Base-by-base conservation (phyloP, 768 basidiomycete genomes). In the Boletus eberwhitei region DNA sequence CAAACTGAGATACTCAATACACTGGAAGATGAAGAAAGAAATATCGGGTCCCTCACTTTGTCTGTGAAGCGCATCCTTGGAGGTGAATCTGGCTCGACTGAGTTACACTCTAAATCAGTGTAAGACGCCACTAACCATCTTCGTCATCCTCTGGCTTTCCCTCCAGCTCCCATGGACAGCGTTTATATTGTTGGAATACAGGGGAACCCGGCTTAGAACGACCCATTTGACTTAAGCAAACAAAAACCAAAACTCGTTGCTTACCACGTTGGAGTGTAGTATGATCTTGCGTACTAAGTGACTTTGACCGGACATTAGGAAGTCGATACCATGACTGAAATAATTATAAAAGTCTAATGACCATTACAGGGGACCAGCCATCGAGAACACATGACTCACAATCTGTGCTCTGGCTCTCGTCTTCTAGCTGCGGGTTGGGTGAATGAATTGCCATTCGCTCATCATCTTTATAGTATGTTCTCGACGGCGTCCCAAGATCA, bases 121-220 rank as follows among this genome's bases (percentile, higher is more conserved):
- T 40, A 14, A 31, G n/a, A 24, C 3, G 17, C 42, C 40, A 61
- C 65, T 58, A 57, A 88, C 89, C 87, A 65, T 91, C 88, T 74
- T 91, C 88, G 53, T 90, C 88, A 52, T 90, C 89, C 69, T 91
- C 89, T 24, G 88, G 88, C 48, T 72, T 74, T 4, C 86, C 87
- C 67, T 90, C 86, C 36, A 97, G 80, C 65, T 88, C 85, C 93
- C 93, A 97, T 39, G 86, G 88, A 70, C 93, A 96, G 35, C 93
- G 86, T 64, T 93, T 91, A 67, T 95, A 93, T 13, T 87, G 79
- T 66, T 97, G 93, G 64, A 97, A 97, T 22, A 93, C 72, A 5
- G 93, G 86, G 1, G 93, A 86, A 7, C 93, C 93, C 31, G 90
- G 88, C 93, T 96, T 24, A 22, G 4, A 29, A 50, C 14, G 49